These are phyloP conservation scores for Rhizophlyctis rosea DNA, from an alignment of 192 early-diverging fungal genomes.

Conservation along the genomic window DNA sequence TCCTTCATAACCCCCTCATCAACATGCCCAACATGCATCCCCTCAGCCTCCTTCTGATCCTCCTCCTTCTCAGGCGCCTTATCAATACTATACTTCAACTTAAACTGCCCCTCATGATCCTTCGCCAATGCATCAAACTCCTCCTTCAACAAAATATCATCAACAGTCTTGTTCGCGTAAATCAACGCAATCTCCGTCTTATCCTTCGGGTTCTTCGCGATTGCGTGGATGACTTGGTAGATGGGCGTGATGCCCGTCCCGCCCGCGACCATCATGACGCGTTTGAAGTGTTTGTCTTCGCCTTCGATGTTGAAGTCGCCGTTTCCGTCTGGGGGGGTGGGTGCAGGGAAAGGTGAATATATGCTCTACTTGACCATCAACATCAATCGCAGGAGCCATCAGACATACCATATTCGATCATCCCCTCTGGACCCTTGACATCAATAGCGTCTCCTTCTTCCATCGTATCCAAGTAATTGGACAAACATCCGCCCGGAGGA, in stretches of 20 bases:
- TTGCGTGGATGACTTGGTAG: conserved; percentile 86
- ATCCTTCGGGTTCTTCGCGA: conserved; percentile 79
- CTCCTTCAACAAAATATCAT: conserved; percentile 81
- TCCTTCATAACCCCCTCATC: conserved; percentile 58
- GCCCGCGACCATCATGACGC: neutral
- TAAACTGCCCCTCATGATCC: conserved; percentile 67
- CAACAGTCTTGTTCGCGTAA: conserved; percentile 81
- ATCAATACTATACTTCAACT: conserved; percentile 81
- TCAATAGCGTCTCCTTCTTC: conserved; percentile 3
- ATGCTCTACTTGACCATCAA: no score
- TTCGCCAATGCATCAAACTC: conserved; percentile 77
- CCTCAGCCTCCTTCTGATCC: conserved; percentile 48
- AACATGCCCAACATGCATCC: conserved; percentile 47
- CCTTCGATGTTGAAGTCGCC: neutral
- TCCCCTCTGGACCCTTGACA: conserved; percentile 6
- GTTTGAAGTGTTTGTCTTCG: neutral
- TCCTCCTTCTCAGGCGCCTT: conserved; percentile 20
- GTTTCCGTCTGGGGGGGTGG: neutral
- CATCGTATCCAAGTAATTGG: conserved; percentile 1
- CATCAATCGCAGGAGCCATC: no score
- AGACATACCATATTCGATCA: conserved; percentile 3
- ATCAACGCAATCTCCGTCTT: conserved; percentile 80
- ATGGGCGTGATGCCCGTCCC: conserved; percentile 79
- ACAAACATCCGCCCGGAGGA: conserved; percentile 5
- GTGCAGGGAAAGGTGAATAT: no score